Evolutionary conservation across 805 yeast genomes (phyloP).

Genomic region (Hanseniaspora nectarophila): DNA sequence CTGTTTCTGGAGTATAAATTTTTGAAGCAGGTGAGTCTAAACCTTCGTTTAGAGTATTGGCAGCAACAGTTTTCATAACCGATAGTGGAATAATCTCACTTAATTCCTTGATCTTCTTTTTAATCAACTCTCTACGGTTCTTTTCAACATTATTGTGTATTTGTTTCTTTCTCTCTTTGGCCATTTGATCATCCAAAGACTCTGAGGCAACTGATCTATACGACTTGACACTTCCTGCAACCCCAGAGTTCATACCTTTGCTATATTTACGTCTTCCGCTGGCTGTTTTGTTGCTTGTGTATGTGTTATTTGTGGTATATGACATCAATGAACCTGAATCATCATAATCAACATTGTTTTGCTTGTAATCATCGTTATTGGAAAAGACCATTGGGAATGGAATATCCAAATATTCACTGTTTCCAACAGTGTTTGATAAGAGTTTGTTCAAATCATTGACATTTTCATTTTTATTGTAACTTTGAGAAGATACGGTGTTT

Average conservation of each 20-base stretch:
- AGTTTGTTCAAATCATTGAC: slow-evolving; percentile 11
- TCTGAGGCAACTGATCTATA: slow-evolving; percentile 23
- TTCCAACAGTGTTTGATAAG: slow-evolving; percentile 10
- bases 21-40: neutral
- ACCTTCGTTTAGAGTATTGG: neutral
- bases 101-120: slow-evolving; percentile 74
- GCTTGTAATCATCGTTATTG: neutral
- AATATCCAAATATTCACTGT: slow-evolving; percentile 13
- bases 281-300: slow-evolving; percentile 8
- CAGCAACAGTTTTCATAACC: slow-evolving; percentile 8
- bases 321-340: slow-evolving; percentile 9
- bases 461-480: neutral
- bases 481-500: neutral
- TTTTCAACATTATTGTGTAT: slow-evolving; percentile 92
- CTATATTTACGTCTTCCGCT: slow-evolving; percentile 2
- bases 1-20: neutral
- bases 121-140: slow-evolving; percentile 79
- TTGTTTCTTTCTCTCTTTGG: slow-evolving; percentile 68
- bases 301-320: slow-evolving; percentile 10
- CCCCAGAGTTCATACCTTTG: neutral
- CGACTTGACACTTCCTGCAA: slow-evolving; percentile 11
- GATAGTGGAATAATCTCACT: slow-evolving; percentile 58
- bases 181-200: slow-evolving; percentile 33
- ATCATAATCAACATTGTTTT: neutral
- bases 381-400: slow-evolving; percentile 5